Conservation (phyloP, 208 protist species). For the Leishmania tarentolae region DNA sequence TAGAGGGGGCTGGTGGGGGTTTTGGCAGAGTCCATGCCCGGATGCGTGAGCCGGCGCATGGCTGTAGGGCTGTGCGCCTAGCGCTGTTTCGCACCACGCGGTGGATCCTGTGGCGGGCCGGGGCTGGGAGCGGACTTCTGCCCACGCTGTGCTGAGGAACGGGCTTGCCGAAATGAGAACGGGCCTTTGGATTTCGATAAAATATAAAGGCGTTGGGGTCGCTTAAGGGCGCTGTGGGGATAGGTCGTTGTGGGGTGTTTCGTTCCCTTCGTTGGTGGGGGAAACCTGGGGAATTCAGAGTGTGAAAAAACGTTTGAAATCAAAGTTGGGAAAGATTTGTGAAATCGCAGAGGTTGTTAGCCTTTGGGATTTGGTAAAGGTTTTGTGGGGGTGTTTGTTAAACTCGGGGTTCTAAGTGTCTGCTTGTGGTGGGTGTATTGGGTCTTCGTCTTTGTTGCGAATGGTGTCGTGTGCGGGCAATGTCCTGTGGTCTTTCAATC, state of each 20-base stretch:
- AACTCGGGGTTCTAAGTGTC: background rate
- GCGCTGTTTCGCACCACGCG: background rate
- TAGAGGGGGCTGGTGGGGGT: background rate
- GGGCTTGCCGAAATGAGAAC: no score
- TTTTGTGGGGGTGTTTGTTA: background rate
- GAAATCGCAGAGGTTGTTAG: background rate
- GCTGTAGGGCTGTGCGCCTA: background rate
- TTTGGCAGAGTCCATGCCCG: background rate
- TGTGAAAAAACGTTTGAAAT: background rate
- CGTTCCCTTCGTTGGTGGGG: accelerated
- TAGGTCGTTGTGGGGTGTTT: no score
- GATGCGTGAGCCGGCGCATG: background rate
- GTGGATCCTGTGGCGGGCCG: background rate
- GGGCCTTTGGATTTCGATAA: no score
- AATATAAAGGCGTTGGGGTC: no score
- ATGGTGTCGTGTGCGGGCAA: background rate
- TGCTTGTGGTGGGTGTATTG: background rate
- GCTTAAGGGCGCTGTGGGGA: no score
- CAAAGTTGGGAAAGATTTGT: background rate
- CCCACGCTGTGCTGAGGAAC: no score
- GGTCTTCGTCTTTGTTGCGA: no score
- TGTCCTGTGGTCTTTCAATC: background rate
- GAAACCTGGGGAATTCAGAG: background rate
- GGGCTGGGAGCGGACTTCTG: background rate
- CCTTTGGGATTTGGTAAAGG: background rate